phyloP scores from a whole-genome alignment of 306 rosid species.

The Malus orientalis region DNA sequence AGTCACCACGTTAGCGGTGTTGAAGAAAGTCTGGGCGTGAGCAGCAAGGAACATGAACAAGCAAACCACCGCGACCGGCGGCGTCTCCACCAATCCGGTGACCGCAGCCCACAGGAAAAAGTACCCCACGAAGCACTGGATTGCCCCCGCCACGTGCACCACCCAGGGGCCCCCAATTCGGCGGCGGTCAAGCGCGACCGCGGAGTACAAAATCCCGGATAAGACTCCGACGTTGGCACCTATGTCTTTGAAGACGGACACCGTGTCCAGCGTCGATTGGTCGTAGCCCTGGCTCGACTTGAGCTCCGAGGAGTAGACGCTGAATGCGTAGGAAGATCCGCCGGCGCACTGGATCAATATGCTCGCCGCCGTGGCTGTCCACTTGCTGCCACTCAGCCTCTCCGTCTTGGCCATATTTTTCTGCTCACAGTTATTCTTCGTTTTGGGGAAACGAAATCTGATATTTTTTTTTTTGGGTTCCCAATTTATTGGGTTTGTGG shows the following conservation, averaged over 20 bases:
- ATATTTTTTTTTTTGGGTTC: neutral
- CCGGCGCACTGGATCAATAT: slow-evolving; percentile 80
- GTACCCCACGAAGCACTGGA: slow-evolving; percentile 59
- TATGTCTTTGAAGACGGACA: slow-evolving; percentile 89
- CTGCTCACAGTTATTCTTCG: neutral
- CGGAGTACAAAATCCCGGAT: slow-evolving; percentile 75
- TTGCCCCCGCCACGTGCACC: slow-evolving; percentile 46
- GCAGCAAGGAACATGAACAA: slow-evolving; percentile 59
- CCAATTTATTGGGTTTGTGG: neutral
- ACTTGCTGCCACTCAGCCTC: slow-evolving; percentile 44
- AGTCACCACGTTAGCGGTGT: slow-evolving; percentile 61
- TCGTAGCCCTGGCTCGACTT: slow-evolving; percentile 68
- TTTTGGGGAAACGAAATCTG: neutral
- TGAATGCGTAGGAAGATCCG: slow-evolving; percentile 84
- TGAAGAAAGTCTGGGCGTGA: slow-evolving; percentile 72
- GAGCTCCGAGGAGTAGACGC: slow-evolving; percentile 68
- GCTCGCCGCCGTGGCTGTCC: slow-evolving; percentile 56
- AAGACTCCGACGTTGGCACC: slow-evolving; percentile 79
- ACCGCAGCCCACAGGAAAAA: slow-evolving; percentile 69
- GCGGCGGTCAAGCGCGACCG: slow-evolving; percentile 24
- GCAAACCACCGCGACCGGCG: slow-evolving; percentile 62
- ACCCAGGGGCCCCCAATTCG: slow-evolving; percentile 58
- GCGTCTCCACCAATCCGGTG: slow-evolving; percentile 46
- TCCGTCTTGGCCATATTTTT: slow-evolving; percentile 14
- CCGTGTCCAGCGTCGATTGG: slow-evolving; percentile 86